These are phyloP conservation scores for Aspergillus persii DNA, from an alignment of 2,329 filamentous ascomycete species.

Conservation along the genomic window DNA sequence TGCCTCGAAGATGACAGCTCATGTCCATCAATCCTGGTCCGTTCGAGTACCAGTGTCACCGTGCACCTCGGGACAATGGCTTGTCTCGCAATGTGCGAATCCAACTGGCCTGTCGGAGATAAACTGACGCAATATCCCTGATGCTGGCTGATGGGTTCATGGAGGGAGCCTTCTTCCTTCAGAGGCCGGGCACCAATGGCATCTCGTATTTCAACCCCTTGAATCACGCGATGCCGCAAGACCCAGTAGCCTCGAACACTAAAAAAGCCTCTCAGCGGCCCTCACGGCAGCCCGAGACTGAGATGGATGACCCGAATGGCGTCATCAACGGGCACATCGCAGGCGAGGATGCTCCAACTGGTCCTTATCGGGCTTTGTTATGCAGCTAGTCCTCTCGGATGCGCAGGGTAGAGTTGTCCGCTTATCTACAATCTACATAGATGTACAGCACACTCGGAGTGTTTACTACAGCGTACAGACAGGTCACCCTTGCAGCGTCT, in stretches of 20 bases:
- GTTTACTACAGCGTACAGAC: too few species aligned
- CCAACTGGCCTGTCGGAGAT: not conserved
- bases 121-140: not conserved
- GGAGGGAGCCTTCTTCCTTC: not conserved
- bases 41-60: not conserved
- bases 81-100: too few species aligned
- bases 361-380: not conserved
- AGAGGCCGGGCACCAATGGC: not conserved
- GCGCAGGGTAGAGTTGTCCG: too few species aligned
- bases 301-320: not conserved
- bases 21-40: not conserved
- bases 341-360: not conserved
- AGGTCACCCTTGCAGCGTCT: too few species aligned
- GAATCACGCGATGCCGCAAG: not conserved
- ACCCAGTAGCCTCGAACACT: not conserved
- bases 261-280: not conserved
- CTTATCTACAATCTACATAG: too few species aligned
- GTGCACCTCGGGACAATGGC: too few species aligned
- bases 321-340: not conserved
- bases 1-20: not conserved
- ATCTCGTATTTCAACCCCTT: not conserved
- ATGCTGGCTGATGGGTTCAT: not conserved
- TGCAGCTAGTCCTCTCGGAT: too few species aligned
- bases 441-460: too few species aligned
- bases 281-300: not conserved